Evolutionary conservation across 306 rosid genomes (phyloP).

Genomic region (Quercus variabilis): DNA sequence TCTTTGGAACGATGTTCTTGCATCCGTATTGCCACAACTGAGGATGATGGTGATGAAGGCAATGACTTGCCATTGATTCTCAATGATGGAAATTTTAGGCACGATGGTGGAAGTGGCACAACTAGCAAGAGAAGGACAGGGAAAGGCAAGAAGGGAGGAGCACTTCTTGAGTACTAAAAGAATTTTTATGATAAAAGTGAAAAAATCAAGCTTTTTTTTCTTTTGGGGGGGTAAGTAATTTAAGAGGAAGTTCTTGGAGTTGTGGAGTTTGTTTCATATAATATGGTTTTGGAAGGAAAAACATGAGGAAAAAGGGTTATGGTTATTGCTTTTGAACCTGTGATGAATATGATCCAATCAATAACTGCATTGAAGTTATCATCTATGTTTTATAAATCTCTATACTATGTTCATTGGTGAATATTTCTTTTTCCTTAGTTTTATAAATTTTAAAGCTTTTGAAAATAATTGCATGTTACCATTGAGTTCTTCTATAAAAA

Average conservation of each 20-base stretch:
- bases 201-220: background rate
- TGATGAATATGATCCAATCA: background rate
- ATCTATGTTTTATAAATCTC: background rate
- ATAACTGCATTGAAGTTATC: background rate
- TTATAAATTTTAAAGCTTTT: no score
- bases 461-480: no score
- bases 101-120: conserved; percentile 20
- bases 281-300: conserved; percentile 20
- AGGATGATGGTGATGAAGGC: conserved; percentile 53
- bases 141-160: conserved; percentile 43
- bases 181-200: background rate
- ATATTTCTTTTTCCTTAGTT: background rate
- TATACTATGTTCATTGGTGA: background rate
- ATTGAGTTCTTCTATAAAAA: no score
- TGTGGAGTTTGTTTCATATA: conserved; percentile 28
- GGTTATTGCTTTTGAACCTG: conserved; percentile 20
- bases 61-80: conserved; percentile 67
- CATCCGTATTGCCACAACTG: conserved; percentile 61
- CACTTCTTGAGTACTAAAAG: conserved; percentile 11
- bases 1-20: conserved; percentile 71
- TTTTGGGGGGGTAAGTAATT: conserved; percentile 24
- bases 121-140: conserved; percentile 45
- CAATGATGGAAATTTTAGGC: conserved; percentile 61
- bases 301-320: conserved; percentile 11
- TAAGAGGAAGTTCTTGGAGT: conserved; percentile 7